Base-by-base conservation (phyloP, 345 rosid species). In the Acer saccharum region DNA sequence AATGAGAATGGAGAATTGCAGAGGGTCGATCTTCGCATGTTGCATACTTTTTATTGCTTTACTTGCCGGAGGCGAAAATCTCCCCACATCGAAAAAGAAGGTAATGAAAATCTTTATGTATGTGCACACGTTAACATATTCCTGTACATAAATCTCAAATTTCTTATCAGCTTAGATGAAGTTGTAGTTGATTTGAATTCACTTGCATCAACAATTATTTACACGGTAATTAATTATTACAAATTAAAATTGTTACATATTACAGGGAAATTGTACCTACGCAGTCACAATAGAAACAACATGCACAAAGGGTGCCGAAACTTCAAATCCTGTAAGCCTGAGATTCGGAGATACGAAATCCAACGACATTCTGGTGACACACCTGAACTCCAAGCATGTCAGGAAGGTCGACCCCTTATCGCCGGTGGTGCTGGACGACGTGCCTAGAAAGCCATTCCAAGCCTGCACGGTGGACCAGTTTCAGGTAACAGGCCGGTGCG, bases 391-490 rank as follows among this genome's bases (percentile, higher is more conserved):
- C 14, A 88, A 82, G 80, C 85, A 82, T 43, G 52, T 81, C 7
- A 74, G 84, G 46, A 67, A 71, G 20, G 54, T 83, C 32, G 88
- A 88, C 44, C 90, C 91, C 4, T 71, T 88, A 23, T 85, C 83
- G 16, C 93, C 90, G 1, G 46, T 9, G 11, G 77, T 75, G 11
- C 86, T 82, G 0, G 84, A 83, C 29, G 84, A 86, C n/a, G 57
- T 82, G 71, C 79, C 91, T 0, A 74, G 43, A 20, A 85, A 78
- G 74, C 89, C 91, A n/a, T 88, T 88, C 73, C 88, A 85, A 57
- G 85, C 90, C 23, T 89, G 93, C 83, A 60, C 63, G 66, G 83
- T 82, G 0, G 91, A 90, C 50, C 83, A 90, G 66, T 88, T 88
- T 71, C 85, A 69, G 41, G 82, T 86, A 4, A 78, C 66, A 13